Evolutionary conservation across 495 filamentous ascomycete species (phyloP), one percentile per base, ranked within the genome.

Genomic region (Chaetomium fimeti): DNA sequence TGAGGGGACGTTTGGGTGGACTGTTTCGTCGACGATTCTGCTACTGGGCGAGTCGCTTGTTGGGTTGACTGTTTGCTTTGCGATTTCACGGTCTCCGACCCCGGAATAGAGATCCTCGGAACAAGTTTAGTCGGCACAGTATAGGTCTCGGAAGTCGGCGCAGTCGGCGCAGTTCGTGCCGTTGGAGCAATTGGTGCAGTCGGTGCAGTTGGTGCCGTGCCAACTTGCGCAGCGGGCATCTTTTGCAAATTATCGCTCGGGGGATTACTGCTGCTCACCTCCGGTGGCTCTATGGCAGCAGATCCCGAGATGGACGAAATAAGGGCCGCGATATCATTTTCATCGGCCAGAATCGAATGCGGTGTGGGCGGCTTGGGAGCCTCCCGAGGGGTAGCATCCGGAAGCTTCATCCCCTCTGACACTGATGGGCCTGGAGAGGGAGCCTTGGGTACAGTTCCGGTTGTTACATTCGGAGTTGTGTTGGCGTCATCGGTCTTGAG

Each of bases 291-390:
- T 16, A 1, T 11, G 40, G 2, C 24, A 40, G 24, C 18, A 27
- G 47, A 5, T 36, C 32, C 52, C 2, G 63, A 68, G 22, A 72
- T 68, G 0, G 68, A 72, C 15, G 62, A 58, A 15, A 72, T 72
- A 43, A 72, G 51, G n/a, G 65, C 70, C 3, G 63, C 63, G 40
- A 72, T 72, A 27, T 72, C 70, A 61, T 64, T 60, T 1, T 56
- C 67, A 65, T 69, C 64, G 3, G 69, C 69, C 15, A 36, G 61
- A n/a, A 71, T 24, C 11, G 67, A 65, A 8, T 60, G 57, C 60
- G 59, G 25, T 22, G 42, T 16, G 36, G 65, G 65, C 38, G 28
- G 29, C 24, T 28, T 28, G 5, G 65, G 62, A 4, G 59, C 20
- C 9, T 22, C 40, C 25, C 63, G 59, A 43, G 65, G 59, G 9